Evolutionary conservation across 2,329 filamentous ascomycete genomes (phyloP).

Genomic region (Lasiodiplodia hormozganensis): DNA sequence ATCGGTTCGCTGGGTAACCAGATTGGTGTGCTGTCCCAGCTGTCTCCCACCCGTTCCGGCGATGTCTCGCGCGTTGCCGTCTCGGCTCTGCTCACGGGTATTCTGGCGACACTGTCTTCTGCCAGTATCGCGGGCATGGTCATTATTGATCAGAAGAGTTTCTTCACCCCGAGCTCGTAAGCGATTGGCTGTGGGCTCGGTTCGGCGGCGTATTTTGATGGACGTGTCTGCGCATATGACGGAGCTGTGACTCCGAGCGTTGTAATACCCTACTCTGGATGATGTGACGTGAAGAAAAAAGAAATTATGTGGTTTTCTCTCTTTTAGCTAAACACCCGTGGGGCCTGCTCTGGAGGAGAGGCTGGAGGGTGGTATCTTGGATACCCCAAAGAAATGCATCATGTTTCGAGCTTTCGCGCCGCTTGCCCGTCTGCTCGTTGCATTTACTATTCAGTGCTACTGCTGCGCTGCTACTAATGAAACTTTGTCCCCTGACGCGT

Average conservation of each 20-base stretch:
- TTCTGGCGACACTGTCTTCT: slow-evolving; percentile 79
- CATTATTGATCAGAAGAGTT: slow-evolving; percentile 60
- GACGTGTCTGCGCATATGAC: slow-evolving; percentile 7
- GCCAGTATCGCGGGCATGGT: slow-evolving; percentile 81
- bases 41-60: slow-evolving; percentile 75
- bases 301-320: not conserved
- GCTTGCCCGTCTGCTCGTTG: not conserved
- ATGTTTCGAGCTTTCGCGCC: not conserved
- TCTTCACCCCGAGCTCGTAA: slow-evolving; percentile 25
- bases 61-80: slow-evolving; percentile 79
- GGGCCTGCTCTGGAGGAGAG: not conserved
- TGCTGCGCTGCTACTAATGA: not conserved
- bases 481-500: not conserved
- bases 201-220: not conserved
- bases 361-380: slow-evolving; percentile 14
- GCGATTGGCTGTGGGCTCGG: not conserved
- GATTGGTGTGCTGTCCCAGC: slow-evolving; percentile 84
- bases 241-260: not conserved
- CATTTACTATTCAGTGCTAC: too few species aligned
- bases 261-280: slow-evolving; percentile 21
- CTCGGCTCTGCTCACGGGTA: slow-evolving; percentile 78
- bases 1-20: slow-evolving; percentile 87
- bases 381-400: slow-evolving; percentile 21
- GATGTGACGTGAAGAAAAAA: slow-evolving; percentile 19
- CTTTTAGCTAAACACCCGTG: not conserved